These are phyloP conservation scores for Aspergillus sp. DNA, from an alignment of 2,329 filamentous ascomycete genomes.

Conservation along the genomic window DNA sequence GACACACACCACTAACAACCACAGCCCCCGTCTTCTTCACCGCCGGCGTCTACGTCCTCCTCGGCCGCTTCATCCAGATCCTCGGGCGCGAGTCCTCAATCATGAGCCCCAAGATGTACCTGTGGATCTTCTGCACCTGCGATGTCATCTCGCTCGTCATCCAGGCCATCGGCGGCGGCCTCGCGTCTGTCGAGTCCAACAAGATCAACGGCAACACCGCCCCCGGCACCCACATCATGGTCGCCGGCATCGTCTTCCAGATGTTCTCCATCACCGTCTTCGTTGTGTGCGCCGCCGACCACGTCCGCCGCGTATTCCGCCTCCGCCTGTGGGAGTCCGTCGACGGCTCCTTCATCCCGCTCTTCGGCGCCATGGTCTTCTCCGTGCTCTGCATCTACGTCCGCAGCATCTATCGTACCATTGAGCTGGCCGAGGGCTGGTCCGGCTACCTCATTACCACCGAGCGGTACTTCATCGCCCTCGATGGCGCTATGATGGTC, in stretches of 20 bases:
- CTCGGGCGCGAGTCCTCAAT: constrained; percentile 45
- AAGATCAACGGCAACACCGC: constrained; percentile 45
- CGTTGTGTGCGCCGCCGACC: constrained; percentile 45
- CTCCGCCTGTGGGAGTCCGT: constrained; percentile 22
- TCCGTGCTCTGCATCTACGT: constrained; percentile 47
- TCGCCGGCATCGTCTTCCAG: constrained; percentile 59
- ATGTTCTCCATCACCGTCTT: constrained; percentile 56
- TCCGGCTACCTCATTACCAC: constrained; percentile 50
- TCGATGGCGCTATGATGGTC: constrained; percentile 51
- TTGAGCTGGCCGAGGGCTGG: constrained; percentile 53
- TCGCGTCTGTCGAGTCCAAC: constrained; percentile 46
- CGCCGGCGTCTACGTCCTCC: constrained; percentile 50
- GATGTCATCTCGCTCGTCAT: constrained; percentile 55
- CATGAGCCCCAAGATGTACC: constrained; percentile 43
- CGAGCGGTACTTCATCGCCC: constrained; percentile 48
- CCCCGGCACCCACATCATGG: constrained; percentile 49
- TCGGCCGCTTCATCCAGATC: constrained; percentile 47
- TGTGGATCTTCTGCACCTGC: constrained; percentile 52
- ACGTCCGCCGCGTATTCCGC: constrained; percentile 40
- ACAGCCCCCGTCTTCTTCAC: constrained; percentile 51
- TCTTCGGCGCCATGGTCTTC: constrained; percentile 39
- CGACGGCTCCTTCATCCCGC: constrained; percentile 27
- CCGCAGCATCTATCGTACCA: constrained; percentile 50
- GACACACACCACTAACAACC: background rate
- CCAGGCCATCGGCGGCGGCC: constrained; percentile 55